Evolutionary conservation across 805 yeast species (phyloP).

Genomic region (Brettanomyces bruxellensis): DNA sequence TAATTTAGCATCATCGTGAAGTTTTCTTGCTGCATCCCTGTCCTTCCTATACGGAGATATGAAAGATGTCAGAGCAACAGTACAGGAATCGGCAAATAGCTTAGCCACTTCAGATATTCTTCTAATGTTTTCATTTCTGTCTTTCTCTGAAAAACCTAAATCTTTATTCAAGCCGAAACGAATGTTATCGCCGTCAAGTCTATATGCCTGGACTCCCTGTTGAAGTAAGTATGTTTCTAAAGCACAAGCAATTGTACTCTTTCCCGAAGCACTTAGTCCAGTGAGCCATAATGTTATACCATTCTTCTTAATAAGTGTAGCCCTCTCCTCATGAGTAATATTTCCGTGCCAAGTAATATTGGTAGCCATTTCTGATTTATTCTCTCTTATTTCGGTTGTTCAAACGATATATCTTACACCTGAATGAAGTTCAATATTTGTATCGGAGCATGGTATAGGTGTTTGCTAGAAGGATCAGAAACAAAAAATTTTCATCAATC

Average conservation of each 20-base stretch:
- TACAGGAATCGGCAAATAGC: constrained; percentile 87
- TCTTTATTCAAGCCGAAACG: constrained; percentile 94
- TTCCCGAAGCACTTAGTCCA: constrained; percentile 92
- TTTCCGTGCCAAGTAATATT: constrained; percentile 96
- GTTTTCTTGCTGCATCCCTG: constrained; percentile 75
- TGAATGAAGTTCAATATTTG: not conserved
- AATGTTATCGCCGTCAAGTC: constrained; percentile 91
- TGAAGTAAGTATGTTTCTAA: constrained; percentile 74
- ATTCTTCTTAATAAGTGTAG: constrained; percentile 58
- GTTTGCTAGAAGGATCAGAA: no score
- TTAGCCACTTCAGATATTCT: constrained; percentile 93
- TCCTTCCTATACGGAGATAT: constrained; percentile 86
- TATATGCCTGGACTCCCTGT: constrained; percentile 64
- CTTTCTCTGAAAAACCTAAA: constrained; percentile 84
- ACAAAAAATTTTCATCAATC: no score
- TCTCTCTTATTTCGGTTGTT: not conserved
- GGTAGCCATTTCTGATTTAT: constrained; percentile 60
- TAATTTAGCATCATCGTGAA: constrained; percentile 65
- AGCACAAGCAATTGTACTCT: constrained; percentile 91
- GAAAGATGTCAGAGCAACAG: constrained; percentile 82
- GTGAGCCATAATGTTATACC: constrained; percentile 95
- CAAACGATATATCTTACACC: not conserved
- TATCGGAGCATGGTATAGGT: not conserved
- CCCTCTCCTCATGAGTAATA: constrained; percentile 75
- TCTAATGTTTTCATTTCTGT: constrained; percentile 90